Evolutionary conservation across 768 basidiomycete species (phyloP).

Genomic region (Jaapia argillacea): DNA sequence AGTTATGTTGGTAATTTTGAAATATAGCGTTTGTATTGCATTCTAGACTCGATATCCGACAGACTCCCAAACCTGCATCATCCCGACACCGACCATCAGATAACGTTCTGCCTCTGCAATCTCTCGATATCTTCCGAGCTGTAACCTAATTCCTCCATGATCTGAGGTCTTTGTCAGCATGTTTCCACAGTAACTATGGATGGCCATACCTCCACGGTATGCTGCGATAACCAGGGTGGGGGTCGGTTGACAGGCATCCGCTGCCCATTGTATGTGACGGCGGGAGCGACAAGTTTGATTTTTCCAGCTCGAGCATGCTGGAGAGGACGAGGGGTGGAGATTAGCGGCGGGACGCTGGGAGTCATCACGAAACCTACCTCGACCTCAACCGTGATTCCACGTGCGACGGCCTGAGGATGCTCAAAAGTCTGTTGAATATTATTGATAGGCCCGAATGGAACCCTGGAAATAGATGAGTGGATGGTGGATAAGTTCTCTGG

Average conservation of each 20-base stretch:
- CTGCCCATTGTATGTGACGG: slow-evolving; percentile 73
- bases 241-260: slow-evolving; percentile 64
- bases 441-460: slow-evolving; percentile 89
- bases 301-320: slow-evolving; percentile 32
- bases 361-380: slow-evolving; percentile 64
- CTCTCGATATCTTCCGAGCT: slow-evolving; percentile 25
- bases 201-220: slow-evolving; percentile 58
- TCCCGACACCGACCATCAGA: too few relatives aligned
- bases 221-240: slow-evolving; percentile 85
- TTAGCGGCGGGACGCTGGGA: too few relatives aligned
- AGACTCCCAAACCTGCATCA: too few relatives aligned
- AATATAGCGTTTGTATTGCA: too few relatives aligned
- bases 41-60: neutral
- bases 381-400: slow-evolving; percentile 66
- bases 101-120: too few relatives aligned
- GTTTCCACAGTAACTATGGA: slow-evolving; percentile 20
- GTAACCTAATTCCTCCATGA: slow-evolving; percentile 35
- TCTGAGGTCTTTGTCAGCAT: slow-evolving; percentile 22
- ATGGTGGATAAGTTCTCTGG: neutral
- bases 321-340: slow-evolving; percentile 5
- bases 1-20: too few relatives aligned
- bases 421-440: slow-evolving; percentile 83
- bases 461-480: slow-evolving; percentile 26
- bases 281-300: slow-evolving; percentile 72
- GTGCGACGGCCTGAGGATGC: slow-evolving; percentile 78